Base-by-base conservation (phyloP, 2,329 filamentous ascomycete species). In the Lojkania enalia region DNA sequence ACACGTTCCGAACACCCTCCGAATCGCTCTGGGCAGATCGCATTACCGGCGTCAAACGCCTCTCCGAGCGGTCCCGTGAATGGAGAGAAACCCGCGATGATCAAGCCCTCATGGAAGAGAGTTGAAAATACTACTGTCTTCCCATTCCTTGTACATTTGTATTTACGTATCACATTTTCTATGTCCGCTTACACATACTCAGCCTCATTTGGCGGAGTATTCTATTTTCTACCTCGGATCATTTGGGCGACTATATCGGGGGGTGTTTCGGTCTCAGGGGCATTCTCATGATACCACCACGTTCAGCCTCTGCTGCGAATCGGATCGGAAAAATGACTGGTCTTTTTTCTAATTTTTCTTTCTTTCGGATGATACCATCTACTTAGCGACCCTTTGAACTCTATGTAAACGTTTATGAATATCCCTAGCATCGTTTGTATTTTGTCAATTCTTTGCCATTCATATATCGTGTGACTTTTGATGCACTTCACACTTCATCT, bases 31-130 rank as follows among this genome's bases (percentile, higher is more conserved):
- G 92, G 90, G 90, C 94, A 1, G 81, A 81, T 30, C 83, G 94
- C 27, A 86, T 97, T 15, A 73, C 78, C 12, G 94, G 94, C 18
- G 83, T 97, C 52, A 90, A 87, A 71, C 80, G 82, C 48, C 74
- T 97, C 52, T 89, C 89, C 0, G 88, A 95, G 55, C 83, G 84
- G 64, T 94, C 89, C 60, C 84, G 90, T 35, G 90, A 95, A 57
- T 99, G 94, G 94, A 83, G 92, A 48, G 92, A 96, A 58, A 85
- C 87, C 54, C 86, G 86, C 20, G 86, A 88, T 42, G 90, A 90
- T 58, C 63, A 68, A 47, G 85, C 87, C 35, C 68, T 81, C 55
- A 78, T 77, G 55, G 78, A 81, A 63, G 78, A 81, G 51, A 65
- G 63, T 35, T 70, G 58, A n/a, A 60, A 33, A 20, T 21, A 20